Percentiles rank a stretch among this genome's conserved stretches.
Evolutionary conservation across 176 grass and related monocot genomes (phyloP).

Genomic region (Eragrostis curvula): DNA sequence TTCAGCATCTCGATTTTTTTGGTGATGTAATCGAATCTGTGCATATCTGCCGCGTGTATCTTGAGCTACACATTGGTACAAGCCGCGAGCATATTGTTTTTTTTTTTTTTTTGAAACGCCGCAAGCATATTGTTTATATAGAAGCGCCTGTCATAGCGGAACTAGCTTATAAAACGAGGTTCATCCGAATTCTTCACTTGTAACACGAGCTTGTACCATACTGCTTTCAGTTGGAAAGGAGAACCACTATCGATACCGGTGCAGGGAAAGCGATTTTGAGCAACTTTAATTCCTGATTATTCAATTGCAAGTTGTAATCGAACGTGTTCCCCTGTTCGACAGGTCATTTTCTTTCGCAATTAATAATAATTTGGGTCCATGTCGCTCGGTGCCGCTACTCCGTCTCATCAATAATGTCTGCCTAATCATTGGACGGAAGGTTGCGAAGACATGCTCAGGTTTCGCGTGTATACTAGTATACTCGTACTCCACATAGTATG

Average conservation of each 20-base stretch:
- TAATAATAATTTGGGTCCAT: not conserved
- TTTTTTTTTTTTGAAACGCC: no score
- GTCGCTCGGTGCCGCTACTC: not conserved
- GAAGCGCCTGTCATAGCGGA: not conserved
- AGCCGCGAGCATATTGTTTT: not conserved
- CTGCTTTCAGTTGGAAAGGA: not conserved
- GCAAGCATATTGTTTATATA: no score
- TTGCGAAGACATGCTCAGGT: not conserved
- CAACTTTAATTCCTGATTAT: not conserved
- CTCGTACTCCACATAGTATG: not conserved
- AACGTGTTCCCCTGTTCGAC: not conserved
- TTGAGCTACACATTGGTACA: not conserved
- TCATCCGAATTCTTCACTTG: not conserved
- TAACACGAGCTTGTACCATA: not conserved
- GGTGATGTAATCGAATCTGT: not conserved
- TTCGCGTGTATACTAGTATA: not conserved
- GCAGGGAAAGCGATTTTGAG: not conserved
- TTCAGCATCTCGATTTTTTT: no score
- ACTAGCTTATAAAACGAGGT: not conserved
- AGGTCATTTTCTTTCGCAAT: not conserved
- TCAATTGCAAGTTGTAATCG: not conserved
- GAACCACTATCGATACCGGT: not conserved
- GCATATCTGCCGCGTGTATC: not conserved
- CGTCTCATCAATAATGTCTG: not conserved
- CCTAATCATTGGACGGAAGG: not conserved